Conservation (phyloP, 345 rosid genomes). For the Brassica juncea region DNA sequence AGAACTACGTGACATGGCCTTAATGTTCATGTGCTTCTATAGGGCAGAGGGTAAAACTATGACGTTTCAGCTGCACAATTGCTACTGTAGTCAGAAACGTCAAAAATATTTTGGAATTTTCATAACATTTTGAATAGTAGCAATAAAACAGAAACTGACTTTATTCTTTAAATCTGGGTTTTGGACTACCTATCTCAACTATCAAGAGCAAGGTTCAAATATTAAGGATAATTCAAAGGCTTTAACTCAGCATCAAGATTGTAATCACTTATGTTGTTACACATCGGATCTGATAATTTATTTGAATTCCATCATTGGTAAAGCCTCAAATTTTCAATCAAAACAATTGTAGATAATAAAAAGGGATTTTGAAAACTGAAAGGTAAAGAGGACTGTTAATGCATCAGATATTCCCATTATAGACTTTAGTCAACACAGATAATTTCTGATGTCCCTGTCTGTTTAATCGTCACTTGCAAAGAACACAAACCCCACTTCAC, state of each 20-base stretch:
- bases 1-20: slow-evolving; percentile 62
- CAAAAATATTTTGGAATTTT: not conserved
- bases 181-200: not conserved
- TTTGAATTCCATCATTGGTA: slow-evolving; percentile 44
- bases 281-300: slow-evolving; percentile 43
- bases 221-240: not conserved
- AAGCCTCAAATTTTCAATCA: slow-evolving; percentile 13
- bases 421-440: slow-evolving; percentile 40
- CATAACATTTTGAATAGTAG: not conserved
- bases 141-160: not conserved
- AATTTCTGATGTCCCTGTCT: slow-evolving; percentile 91
- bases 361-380: not conserved
- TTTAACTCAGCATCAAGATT: slow-evolving; percentile 41
- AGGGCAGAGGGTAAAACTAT: slow-evolving; percentile 63
- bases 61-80: slow-evolving; percentile 77
- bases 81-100: slow-evolving; percentile 47
- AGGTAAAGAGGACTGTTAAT: not conserved
- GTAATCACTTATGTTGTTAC: slow-evolving; percentile 29
- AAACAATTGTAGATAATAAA: not conserved
- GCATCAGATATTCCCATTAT: slow-evolving; percentile 50
- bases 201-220: slow-evolving; percentile 54
- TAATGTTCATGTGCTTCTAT: slow-evolving; percentile 66
- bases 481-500: not conserved
- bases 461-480: slow-evolving; percentile 66
- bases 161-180: not conserved